Conservation (phyloP, 148 eudicot genomes). For the Spergularia marina region DNA sequence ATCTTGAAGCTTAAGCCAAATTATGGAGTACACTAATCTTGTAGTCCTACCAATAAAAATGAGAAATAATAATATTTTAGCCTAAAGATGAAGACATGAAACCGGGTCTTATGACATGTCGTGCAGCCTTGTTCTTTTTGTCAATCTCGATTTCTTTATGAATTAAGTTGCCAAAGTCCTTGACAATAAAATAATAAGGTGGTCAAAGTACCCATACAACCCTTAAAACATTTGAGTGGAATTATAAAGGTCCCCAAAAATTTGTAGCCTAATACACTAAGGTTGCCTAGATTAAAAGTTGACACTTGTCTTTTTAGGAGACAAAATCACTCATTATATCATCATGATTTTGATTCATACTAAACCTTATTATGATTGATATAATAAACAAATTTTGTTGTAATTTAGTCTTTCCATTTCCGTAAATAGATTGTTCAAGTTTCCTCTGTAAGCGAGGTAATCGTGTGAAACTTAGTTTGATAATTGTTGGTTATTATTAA, state of each 20-base stretch:
- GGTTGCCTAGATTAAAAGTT: conserved; percentile 2
- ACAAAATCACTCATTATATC: conserved; percentile 21
- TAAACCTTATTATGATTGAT: not conserved
- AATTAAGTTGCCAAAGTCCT: not conserved
- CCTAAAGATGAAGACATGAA: conserved; percentile 1
- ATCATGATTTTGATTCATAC: not conserved
- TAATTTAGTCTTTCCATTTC: not conserved
- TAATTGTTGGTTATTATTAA: no score
- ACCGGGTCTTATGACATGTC: conserved; percentile 14
- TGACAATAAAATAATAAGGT: not conserved
- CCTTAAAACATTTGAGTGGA: not conserved
- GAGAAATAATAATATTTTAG: not conserved
- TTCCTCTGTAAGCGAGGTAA: no score
- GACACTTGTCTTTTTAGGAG: conserved; percentile 24
- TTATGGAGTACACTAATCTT: not conserved
- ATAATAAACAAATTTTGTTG: not conserved
- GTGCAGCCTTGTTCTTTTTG: conserved; percentile 26
- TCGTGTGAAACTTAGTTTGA: no score
- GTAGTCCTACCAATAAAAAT: not conserved
- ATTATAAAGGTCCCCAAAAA: not conserved
- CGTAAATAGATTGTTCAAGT: no score
- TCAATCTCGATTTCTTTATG: conserved; percentile 12
- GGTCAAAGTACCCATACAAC: conserved; percentile 14
- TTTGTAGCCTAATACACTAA: not conserved
- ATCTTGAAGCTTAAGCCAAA: conserved; percentile 15